Base-by-base conservation (phyloP, 352 stramenopile genomes). In the Phytopythium chamaehyphon region DNA sequence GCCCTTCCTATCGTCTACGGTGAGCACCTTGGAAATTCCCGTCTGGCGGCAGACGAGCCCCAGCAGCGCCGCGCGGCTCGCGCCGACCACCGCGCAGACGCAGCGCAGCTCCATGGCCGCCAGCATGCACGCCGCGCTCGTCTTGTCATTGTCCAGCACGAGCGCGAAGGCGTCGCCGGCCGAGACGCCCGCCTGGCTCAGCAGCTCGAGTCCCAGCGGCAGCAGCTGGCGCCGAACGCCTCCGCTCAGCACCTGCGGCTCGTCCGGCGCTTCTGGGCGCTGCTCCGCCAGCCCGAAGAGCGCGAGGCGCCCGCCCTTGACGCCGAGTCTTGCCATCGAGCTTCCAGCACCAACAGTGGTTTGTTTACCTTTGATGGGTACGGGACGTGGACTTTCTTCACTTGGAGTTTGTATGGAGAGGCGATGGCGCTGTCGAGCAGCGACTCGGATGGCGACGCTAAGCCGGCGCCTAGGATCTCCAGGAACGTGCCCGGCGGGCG, bases 71-170 rank as follows among this genome's bases (percentile, higher is more conserved):
- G 72, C 42, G 18, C 83, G 79, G 33, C 76, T 75, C 43, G 61
- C 57, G 5, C 76, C 45, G 7, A 93, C n/a, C 14, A 90, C 45
- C 6, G 71, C 55, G 21, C 77, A 89, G 3, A 86, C 64, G 37
- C 71, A 83, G 31, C 72, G 45, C 37, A 90, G 54, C 47, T 83
- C 54, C 78, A 90, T 83, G 3, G 83, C 79, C 8, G 59, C 80
- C 33, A 90, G 61, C 54, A 93, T 75, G 52, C 77, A 90, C 36
- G 80, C 79, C 24, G 85, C 80, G 50, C 83, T 87, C 16, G 77
- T 77, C 44, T 69, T 62, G 54, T 93, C 61, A 54, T 93, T 90
- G 53, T 87, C 79, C 23, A 90, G 21, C 10, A 93, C 64, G 22
- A 93, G 68, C 5, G 90, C 58, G 59, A 93, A 85, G n/a, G 71